Evolutionary conservation across 176 grass and related monocot genomes (phyloP).

Genomic region (Calamus simplicifolius): DNA sequence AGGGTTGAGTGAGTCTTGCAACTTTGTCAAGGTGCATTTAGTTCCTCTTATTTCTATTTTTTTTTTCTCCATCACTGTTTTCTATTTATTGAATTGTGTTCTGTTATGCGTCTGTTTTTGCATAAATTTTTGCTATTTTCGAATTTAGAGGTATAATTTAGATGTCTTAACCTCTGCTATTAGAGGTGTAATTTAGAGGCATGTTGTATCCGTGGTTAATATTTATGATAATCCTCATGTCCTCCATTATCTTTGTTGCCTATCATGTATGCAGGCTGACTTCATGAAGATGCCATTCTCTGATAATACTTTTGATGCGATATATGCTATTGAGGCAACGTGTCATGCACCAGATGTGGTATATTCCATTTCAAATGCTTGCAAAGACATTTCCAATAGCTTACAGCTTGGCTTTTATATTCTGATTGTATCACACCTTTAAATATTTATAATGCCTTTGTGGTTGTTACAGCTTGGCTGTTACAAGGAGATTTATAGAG

Average conservation of each 20-base stretch:
- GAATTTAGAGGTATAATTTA: no score
- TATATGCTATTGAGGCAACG: neutral
- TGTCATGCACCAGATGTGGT: conserved; percentile 1
- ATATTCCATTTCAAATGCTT: neutral
- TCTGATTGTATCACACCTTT: neutral
- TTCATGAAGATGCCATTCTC: neutral
- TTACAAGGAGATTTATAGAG: neutral
- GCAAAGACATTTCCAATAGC: neutral
- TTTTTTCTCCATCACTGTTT: no score
- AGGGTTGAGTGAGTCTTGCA: conserved; percentile 61
- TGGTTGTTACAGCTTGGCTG: neutral
- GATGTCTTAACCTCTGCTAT: no score
- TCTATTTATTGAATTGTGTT: no score
- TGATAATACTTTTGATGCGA: neutral
- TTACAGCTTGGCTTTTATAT: neutral
- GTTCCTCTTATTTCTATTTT: neutral
- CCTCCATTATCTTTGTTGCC: no score
- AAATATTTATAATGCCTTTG: neutral
- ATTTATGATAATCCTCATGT: no score
- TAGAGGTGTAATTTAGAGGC: no score
- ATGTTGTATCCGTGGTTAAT: no score
- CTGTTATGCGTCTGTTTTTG: no score
- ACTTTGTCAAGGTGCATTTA: conserved; percentile 79
- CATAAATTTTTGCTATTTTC: no score
- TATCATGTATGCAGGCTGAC: neutral